phyloP scores from a whole-genome alignment of 371 early-diverging fungal species.

The Dichotomocladium elegans region DNA sequence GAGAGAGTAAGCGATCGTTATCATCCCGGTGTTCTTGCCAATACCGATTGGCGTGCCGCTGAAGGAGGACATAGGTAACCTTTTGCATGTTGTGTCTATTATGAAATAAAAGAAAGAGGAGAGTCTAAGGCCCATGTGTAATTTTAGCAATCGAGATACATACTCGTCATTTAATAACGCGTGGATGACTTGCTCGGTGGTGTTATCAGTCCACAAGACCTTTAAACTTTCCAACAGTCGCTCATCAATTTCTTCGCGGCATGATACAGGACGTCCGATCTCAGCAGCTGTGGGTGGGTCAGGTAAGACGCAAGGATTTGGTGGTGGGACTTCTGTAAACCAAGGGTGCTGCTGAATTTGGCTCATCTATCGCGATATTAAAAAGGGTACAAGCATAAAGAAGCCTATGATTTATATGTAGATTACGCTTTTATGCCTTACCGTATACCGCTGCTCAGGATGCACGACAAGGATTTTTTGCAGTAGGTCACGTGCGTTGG shows the following conservation, averaged over 20 bases:
- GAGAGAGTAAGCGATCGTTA: neutral
- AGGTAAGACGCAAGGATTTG: slow-evolving; percentile 13
- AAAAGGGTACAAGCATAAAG: neutral
- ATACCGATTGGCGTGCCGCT: slow-evolving; percentile 42
- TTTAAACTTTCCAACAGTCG: slow-evolving; percentile 32
- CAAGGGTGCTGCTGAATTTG: slow-evolving; percentile 33
- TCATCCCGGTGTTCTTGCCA: slow-evolving; percentile 49
- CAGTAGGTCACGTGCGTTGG: slow-evolving; percentile 61
- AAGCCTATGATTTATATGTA: neutral
- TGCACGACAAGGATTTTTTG: slow-evolving; percentile 43
- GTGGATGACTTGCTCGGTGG: slow-evolving; percentile 30
- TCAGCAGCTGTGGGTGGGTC: slow-evolving; percentile 25
- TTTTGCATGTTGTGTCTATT: slow-evolving; percentile 50
- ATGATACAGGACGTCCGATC: slow-evolving; percentile 23
- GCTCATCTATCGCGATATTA: slow-evolving; percentile 16
- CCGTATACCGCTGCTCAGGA: slow-evolving; percentile 23
- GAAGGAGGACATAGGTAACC: slow-evolving; percentile 46
- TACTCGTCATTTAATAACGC: slow-evolving; percentile 45
- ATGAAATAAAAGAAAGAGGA: neutral
- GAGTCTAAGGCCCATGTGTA: neutral
- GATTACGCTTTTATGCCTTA: neutral
- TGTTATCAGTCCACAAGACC: slow-evolving; percentile 35
- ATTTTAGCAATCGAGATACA: neutral
- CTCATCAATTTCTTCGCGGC: slow-evolving; percentile 28
- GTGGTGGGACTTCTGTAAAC: slow-evolving; percentile 20